Base-by-base conservation (phyloP, 164 flowering plant genomes). In the Nelumbo lutea region DNA sequence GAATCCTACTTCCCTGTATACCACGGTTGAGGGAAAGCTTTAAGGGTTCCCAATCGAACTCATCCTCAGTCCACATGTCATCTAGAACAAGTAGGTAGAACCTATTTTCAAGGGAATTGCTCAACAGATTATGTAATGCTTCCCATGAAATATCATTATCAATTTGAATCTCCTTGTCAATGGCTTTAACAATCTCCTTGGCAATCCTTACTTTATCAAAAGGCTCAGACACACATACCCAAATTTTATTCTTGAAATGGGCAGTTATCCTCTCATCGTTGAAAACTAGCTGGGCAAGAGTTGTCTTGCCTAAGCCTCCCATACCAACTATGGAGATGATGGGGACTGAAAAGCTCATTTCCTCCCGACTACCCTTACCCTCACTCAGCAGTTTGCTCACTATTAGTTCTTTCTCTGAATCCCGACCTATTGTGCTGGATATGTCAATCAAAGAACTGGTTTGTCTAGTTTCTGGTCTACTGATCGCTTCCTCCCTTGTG, bases 11-110 rank as follows among this genome's bases (percentile, higher is more conserved):
- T 79, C 77, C 76, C 1, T 1, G 8, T 38, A 48, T 53, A 10
- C 74, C 70, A 48, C 8, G 3, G 1, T 61, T 46, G 5, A 79
- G 70, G 13, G 55, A 6, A 4, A 53, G 4, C 53, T 46, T 50
- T 10, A 75, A 11, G 6, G 9, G 56, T 0, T 66, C 69, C 78
- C 76, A 78, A 10, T 55, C n/a, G 1, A 4, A 45, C 9, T n/a
- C 13, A 51, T 51, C 55, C 55, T 51, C 55, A 2, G 9, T 5
- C 55, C 55, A 51, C 11, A 51, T 14, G 11, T 51, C 55, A 14
- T 51, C 55, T 51, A 51, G 55, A 2, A 51, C 55, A 10, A 51
- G 55, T 5, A 51, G 55, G 13, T 8, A 51, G 13, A 8, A 8
- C 1, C 11, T 5, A 2, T 14, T 14, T 8, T 7, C 55, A 51